phyloP scores from a whole-genome alignment of 768 basidiomycete genomes.

The Russula vinacea region DNA sequence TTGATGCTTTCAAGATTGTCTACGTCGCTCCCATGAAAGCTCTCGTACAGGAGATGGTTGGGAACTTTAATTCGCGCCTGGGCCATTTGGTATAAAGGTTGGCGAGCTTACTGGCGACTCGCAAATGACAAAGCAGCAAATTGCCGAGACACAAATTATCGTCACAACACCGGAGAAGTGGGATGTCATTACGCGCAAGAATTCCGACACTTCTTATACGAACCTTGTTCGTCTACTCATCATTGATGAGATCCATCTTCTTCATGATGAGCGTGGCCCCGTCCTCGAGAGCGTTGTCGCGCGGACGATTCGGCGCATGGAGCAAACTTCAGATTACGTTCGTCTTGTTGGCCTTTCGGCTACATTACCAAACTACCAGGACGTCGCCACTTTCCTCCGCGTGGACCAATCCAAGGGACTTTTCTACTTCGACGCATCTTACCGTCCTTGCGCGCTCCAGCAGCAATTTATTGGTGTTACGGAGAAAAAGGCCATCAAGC shows the following conservation, averaged over 20 bases:
- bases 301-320: constrained; percentile 88
- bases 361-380: constrained; percentile 97
- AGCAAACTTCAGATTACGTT: constrained; percentile 90
- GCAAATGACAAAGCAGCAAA: constrained; percentile 98
- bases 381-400: constrained; percentile 95
- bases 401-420: constrained; percentile 89
- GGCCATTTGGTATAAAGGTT: constrained; percentile 71
- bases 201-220: constrained; percentile 93
- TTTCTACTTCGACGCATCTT: constrained; percentile 95
- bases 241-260: constrained; percentile 95
- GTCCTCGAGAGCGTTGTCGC: constrained; percentile 91
- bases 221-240: constrained; percentile 95
- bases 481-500: constrained; percentile 99
- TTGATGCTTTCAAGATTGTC: constrained; percentile 91
- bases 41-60: constrained; percentile 97
- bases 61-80: constrained; percentile 84
- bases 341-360: constrained; percentile 94
- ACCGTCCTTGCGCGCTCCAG: constrained; percentile 90
- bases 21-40: constrained; percentile 99
- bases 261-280: constrained; percentile 97
- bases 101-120: constrained; percentile 96
- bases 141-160: constrained; percentile 95
- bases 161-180: constrained; percentile 99
- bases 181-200: constrained; percentile 99
- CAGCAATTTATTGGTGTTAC: constrained; percentile 98